Base-by-base conservation (phyloP, 2,329 filamentous ascomycete species). In the Colletotrichum lindemuthianum region DNA sequence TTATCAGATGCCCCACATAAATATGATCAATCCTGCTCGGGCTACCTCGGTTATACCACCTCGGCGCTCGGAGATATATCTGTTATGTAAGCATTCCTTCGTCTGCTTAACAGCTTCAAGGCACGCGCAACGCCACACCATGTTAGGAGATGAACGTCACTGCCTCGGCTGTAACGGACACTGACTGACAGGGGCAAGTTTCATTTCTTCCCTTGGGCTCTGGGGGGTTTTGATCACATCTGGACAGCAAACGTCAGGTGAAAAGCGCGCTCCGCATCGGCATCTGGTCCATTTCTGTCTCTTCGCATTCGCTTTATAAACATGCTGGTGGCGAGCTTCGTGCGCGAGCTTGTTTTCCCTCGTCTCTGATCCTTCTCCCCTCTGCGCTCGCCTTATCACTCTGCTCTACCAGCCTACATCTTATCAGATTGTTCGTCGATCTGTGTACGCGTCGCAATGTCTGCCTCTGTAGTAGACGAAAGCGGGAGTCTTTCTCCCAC, bases 391-490 rank as follows among this genome's bases (percentile, higher is more conserved):
- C 24, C 43, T 45, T 45, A n/a, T 10, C n/a, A 8, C 8, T 45
- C 43, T 36, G 36, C 24, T 15, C 41, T 37, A 37, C 50, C 54
- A 52, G 47, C 8, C 36, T 51, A 24, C 24, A 24, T 24, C 24
- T 24, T 24, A 24, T 24, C 24, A 24, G 24, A 24, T 24, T 24
- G 24, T 24, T 24, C 24, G 24, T 24, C 24, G 24, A 24, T 24
- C 24, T 24, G 24, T 24, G 24, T 24, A 24, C 36, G 50, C 41
- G 37, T 49, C 44, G 49, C 44, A 45, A 60, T 57, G 69, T 69
- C 60, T 36, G 57, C 49, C 40, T 53, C 70, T 12, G 73, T 60
- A 15, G 74, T 71, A n/a, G 73, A 75, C 60, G 69, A 76, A 13
- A 47, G 40, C 37, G 54, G 50, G 51, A 67, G 66, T 55, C 47